Percentiles rank a stretch among this genome's conserved stretches.
Evolutionary conservation across 1,139 yeast species (phyloP).

Genomic region (Kodamaea arcana): DNA sequence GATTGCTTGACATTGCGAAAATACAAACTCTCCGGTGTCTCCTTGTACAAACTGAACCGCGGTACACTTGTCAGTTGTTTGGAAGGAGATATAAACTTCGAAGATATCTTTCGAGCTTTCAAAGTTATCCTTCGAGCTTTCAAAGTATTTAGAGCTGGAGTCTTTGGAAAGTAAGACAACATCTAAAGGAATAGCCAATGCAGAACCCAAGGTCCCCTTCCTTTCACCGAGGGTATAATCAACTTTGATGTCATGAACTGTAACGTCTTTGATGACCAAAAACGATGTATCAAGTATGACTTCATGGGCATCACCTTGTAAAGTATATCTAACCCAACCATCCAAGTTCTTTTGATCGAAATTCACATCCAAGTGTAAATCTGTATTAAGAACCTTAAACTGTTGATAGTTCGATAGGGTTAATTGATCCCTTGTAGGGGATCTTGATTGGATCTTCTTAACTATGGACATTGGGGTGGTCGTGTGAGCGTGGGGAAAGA

Average conservation of each 20-base stretch:
- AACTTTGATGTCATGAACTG: constrained; percentile 19
- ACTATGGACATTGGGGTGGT: constrained; percentile 2
- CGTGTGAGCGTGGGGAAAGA: no score
- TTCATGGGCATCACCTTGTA: constrained; percentile 11
- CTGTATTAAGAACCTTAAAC: constrained; percentile 17
- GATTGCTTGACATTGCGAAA: constrained; percentile 43
- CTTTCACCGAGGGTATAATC: constrained; percentile 17
- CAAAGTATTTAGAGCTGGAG: no score
- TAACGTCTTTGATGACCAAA: constrained; percentile 20
- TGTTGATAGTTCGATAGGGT: constrained; percentile 16
- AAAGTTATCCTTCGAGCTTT: no score
- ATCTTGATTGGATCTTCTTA: constrained; percentile 3
- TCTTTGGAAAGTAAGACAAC: no score
- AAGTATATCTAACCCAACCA: constrained; percentile 26
- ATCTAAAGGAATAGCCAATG: constrained; percentile 20
- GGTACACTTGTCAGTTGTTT: constrained; percentile 35
- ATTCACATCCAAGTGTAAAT: constrained; percentile 24
- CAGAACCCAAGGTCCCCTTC: constrained; percentile 30
- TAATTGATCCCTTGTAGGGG: constrained; percentile 13
- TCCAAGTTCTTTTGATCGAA: constrained; percentile 25
- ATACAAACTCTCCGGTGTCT: constrained; percentile 35
- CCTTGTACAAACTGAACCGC: constrained; percentile 40
- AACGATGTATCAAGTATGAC: constrained; percentile 32
- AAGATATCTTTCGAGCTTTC: neutral
- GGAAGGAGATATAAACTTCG: constrained; percentile 20